These are phyloP conservation scores for Neonectria faginata DNA, from an alignment of 2,329 filamentous ascomycete genomes.

Conservation along the genomic window DNA sequence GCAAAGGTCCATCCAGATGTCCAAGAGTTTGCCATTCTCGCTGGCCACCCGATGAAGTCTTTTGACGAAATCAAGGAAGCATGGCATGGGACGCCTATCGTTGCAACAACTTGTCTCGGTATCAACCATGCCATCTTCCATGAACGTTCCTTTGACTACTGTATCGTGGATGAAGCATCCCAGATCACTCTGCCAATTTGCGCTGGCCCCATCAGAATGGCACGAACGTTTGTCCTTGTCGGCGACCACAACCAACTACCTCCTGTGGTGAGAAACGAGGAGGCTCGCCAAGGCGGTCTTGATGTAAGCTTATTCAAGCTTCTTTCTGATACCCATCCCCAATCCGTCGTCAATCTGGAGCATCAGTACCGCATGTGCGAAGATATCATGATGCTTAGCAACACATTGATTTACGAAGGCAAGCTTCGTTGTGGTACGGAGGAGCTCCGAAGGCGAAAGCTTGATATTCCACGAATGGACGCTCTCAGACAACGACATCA, in stretches of 20 bases:
- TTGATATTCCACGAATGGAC: slow-evolving; percentile 75
- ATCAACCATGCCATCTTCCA: slow-evolving; percentile 91
- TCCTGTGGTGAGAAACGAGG: slow-evolving; percentile 91
- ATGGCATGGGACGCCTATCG: slow-evolving; percentile 88
- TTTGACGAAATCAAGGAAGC: slow-evolving; percentile 86
- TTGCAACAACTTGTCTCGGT: slow-evolving; percentile 94
- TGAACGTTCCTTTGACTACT: slow-evolving; percentile 94
- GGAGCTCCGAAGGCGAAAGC: slow-evolving; percentile 75
- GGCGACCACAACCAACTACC: slow-evolving; percentile 97
- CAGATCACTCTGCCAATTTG: slow-evolving; percentile 98
- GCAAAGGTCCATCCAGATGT: slow-evolving; percentile 92
- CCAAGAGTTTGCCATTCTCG: slow-evolving; percentile 84
- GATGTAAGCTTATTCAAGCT: slow-evolving; percentile 95
- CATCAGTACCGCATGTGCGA: slow-evolving; percentile 99
- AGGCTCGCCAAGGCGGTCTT: slow-evolving; percentile 85
- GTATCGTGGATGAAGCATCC: slow-evolving; percentile 97
- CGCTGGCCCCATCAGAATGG: slow-evolving; percentile 92
- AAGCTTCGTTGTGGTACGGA: slow-evolving; percentile 89
- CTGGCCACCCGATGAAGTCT: slow-evolving; percentile 76
- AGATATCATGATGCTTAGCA: slow-evolving; percentile 94
- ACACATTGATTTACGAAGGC: slow-evolving; percentile 92
- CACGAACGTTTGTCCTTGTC: slow-evolving; percentile 91
- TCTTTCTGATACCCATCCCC: slow-evolving; percentile 87
- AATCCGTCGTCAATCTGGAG: slow-evolving; percentile 89
- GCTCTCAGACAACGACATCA: slow-evolving; percentile 72